Evolutionary conservation across 768 basidiomycete species (phyloP).

Genomic region (Bullera alba): DNA sequence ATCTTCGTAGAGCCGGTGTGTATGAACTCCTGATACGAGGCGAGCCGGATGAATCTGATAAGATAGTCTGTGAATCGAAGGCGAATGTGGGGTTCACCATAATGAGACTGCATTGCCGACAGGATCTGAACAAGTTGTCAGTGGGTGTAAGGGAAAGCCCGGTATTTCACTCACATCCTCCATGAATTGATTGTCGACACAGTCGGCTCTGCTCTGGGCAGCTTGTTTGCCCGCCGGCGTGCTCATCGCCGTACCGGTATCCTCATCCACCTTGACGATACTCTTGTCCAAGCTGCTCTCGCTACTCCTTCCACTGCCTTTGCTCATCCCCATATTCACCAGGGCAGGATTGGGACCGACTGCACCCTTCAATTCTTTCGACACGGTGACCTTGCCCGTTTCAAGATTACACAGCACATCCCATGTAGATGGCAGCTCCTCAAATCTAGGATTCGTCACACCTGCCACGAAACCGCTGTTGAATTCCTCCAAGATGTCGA

Average conservation of each 20-base stretch:
- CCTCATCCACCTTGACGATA: constrained; percentile 42
- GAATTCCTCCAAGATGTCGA: constrained; percentile 78
- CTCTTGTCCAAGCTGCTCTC: constrained; percentile 47
- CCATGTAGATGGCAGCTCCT: constrained; percentile 70
- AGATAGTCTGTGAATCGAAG: constrained; percentile 86
- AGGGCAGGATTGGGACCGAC: neutral
- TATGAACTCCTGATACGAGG: constrained; percentile 87
- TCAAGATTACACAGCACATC: constrained; percentile 90
- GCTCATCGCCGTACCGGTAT: constrained; percentile 6
- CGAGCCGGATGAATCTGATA: constrained; percentile 74
- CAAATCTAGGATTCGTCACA: constrained; percentile 95
- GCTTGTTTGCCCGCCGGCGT: constrained; percentile 27
- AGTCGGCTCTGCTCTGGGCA: constrained; percentile 51
- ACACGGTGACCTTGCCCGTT: constrained; percentile 74
- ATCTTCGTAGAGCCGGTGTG: constrained; percentile 64
- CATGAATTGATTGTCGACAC: constrained; percentile 76
- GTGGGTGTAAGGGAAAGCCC: neutral
- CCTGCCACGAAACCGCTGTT: constrained; percentile 85
- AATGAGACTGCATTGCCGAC: constrained; percentile 80
- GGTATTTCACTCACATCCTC: constrained; percentile 66
- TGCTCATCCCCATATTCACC: constrained; percentile 4
- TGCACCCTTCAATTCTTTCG: constrained; percentile 61
- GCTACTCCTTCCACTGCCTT: constrained; percentile 15
- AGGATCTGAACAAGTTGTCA: constrained; percentile 55
- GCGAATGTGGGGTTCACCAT: constrained; percentile 80